Conservation (phyloP, 108 stramenopile species). For the Nannochloropsis gaditana region DNA sequence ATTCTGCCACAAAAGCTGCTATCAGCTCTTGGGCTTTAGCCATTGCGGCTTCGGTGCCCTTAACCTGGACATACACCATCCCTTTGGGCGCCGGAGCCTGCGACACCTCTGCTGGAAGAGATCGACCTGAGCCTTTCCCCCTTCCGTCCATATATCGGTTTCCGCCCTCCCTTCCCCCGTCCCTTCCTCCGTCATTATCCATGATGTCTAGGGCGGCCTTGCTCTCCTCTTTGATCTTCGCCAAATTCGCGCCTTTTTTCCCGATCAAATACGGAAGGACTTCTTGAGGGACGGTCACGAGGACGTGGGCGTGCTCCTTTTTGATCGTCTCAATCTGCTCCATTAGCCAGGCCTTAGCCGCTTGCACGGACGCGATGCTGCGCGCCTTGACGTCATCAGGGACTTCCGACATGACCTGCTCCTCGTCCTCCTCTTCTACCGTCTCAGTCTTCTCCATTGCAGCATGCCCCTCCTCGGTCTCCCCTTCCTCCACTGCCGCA, state of each 20-base stretch:
- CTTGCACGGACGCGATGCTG: constrained; percentile 1
- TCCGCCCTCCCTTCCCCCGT: neutral
- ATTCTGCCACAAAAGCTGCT: neutral
- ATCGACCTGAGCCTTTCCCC: neutral
- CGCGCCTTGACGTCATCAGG: neutral
- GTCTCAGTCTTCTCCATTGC: neutral
- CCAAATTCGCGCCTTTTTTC: neutral
- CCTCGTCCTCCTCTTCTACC: neutral
- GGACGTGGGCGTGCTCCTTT: neutral
- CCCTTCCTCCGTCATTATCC: neutral
- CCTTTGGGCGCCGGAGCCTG: neutral
- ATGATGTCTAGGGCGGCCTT: constrained; percentile 6
- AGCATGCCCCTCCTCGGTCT: neutral
- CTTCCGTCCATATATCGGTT: neutral
- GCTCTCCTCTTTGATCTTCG: neutral
- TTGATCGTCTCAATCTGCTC: neutral
- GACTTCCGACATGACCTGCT: neutral
- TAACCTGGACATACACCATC: neutral
- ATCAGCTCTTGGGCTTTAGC: neutral
- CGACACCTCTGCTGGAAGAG: neutral
- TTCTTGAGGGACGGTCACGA: constrained; percentile 6
- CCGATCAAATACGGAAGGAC: constrained; percentile 4
- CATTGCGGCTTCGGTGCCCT: neutral
- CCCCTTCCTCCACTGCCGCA: constrained; percentile 4
- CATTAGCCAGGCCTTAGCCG: neutral